phyloP scores from a whole-genome alignment of 2,329 filamentous ascomycete genomes.

The Grosmannia clavigera region DNA sequence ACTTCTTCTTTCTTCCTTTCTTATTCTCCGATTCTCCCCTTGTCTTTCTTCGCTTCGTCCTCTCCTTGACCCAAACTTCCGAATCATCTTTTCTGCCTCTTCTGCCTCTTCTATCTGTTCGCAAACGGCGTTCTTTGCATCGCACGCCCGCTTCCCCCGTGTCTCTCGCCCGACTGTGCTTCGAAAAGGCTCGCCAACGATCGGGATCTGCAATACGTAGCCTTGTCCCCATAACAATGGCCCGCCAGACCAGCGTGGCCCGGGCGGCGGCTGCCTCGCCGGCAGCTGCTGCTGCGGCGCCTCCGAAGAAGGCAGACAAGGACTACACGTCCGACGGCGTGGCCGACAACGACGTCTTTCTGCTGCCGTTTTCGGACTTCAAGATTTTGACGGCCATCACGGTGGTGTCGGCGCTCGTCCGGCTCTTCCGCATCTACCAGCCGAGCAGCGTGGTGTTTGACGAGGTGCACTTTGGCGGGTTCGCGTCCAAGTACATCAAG shows the following conservation, averaged over 20 bases:
- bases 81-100: neutral
- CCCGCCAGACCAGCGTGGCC: neutral
- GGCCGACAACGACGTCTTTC: constrained; percentile 81
- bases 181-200: neutral
- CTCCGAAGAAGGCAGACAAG: constrained; percentile 17
- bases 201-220: neutral
- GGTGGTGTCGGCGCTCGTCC: constrained; percentile 62
- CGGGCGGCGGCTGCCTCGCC: neutral
- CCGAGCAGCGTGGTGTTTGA: constrained; percentile 96
- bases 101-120: neutral
- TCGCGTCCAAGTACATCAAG: constrained; percentile 98
- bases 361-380: constrained; percentile 75
- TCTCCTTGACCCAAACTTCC: neutral
- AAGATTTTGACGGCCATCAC: constrained; percentile 62
- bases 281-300: constrained; percentile 12
- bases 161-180: neutral
- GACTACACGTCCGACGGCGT: constrained; percentile 71
- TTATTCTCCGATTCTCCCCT: neutral
- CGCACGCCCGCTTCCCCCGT: neutral
- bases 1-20: neutral
- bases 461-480: constrained; percentile 97
- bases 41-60: neutral
- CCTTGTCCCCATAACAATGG: neutral
- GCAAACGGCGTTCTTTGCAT: too few species aligned
- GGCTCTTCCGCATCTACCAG: constrained; percentile 91